phyloP scores from a whole-genome alignment of 2,329 filamentous ascomycete genomes.

The Aspergillus texensis region DNA sequence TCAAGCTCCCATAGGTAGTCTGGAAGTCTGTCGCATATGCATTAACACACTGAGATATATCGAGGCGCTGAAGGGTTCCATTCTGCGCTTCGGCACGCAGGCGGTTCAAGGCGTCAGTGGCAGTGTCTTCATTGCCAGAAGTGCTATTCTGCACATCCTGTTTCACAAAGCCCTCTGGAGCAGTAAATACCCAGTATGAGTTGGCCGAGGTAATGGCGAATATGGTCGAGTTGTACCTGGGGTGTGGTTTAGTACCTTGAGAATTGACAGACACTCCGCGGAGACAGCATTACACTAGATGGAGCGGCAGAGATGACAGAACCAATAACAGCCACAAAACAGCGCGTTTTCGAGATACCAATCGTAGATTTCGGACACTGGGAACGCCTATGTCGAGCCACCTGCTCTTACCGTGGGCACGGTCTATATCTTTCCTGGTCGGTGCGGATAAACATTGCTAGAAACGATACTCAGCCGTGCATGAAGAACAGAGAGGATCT shows the following conservation, averaged over 20 bases:
- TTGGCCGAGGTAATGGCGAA: slow-evolving; percentile 21
- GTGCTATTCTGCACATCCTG: neutral
- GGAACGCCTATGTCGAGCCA: slow-evolving; percentile 37
- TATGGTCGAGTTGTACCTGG: slow-evolving; percentile 25
- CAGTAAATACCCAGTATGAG: slow-evolving; percentile 22
- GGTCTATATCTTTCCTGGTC: slow-evolving; percentile 33
- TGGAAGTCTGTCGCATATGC: slow-evolving; percentile 21
- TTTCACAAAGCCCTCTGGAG: neutral
- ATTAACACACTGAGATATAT: slow-evolving; percentile 15
- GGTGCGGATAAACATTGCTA: slow-evolving; percentile 35
- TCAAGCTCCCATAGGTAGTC: slow-evolving; percentile 14
- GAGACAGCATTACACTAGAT: slow-evolving; percentile 3
- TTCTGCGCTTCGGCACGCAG: slow-evolving; percentile 10
- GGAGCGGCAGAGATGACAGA: slow-evolving; percentile 4
- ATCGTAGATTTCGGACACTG: slow-evolving; percentile 29
- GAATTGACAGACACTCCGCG: neutral
- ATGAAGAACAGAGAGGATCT: too few relatives aligned
- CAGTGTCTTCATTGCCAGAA: neutral
- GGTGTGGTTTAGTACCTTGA: neutral
- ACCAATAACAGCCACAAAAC: slow-evolving; percentile 13
- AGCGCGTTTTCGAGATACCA: slow-evolving; percentile 7
- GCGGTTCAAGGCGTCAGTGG: neutral
- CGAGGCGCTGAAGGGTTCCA: slow-evolving; percentile 4
- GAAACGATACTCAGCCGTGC: neutral
- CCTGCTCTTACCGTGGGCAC: slow-evolving; percentile 28